These are phyloP conservation scores for Pseudogymnoascus sp. DNA, from an alignment of 2,329 filamentous ascomycete genomes.

Conservation along the genomic window DNA sequence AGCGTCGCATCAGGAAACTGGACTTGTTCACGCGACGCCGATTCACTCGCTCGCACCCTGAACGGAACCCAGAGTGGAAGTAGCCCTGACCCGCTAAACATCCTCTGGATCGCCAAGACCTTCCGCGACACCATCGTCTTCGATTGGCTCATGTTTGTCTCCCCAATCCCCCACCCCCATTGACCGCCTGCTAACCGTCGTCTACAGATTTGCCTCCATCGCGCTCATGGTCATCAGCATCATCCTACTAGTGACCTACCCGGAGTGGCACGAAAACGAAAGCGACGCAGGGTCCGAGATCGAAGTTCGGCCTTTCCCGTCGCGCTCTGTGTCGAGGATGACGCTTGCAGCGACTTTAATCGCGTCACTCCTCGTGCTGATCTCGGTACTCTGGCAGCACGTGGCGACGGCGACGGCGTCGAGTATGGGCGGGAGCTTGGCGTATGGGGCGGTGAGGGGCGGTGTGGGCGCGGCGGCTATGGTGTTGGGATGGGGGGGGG, in stretches of 20 bases:
- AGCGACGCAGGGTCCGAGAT: constrained; percentile 69
- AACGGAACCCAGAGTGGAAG: constrained; percentile 63
- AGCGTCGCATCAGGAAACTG: constrained; percentile 83
- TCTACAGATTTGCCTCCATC: constrained; percentile 79
- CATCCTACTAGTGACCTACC: constrained; percentile 89
- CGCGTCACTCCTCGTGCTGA: constrained; percentile 58
- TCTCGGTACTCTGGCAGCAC: constrained; percentile 80
- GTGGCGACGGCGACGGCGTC: constrained; percentile 93
- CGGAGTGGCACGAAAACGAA: constrained; percentile 90
- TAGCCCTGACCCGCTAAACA: constrained; percentile 89
- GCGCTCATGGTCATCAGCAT: constrained; percentile 96
- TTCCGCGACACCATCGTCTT: constrained; percentile 99
- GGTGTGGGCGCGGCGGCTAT: constrained; percentile 92
- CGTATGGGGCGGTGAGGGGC: constrained; percentile 76
- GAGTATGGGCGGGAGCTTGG: constrained; percentile 85
- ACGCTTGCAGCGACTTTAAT: constrained; percentile 87
- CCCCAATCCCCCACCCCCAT: neutral
- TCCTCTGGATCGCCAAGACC: constrained; percentile 93
- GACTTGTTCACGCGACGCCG: constrained; percentile 96
- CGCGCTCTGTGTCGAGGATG: constrained; percentile 81
- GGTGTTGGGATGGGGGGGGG: constrained; percentile 96
- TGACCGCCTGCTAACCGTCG: neutral
- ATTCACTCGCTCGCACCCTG: constrained; percentile 55
- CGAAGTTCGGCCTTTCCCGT: constrained; percentile 90
- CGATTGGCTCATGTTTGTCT: constrained; percentile 82